A percentile compares a stretch with the other conserved stretches of the same genome.
These are phyloP conservation scores for Spergularia azorica DNA, from an alignment of 179 eudicot genomes.

Conservation along the genomic window DNA sequence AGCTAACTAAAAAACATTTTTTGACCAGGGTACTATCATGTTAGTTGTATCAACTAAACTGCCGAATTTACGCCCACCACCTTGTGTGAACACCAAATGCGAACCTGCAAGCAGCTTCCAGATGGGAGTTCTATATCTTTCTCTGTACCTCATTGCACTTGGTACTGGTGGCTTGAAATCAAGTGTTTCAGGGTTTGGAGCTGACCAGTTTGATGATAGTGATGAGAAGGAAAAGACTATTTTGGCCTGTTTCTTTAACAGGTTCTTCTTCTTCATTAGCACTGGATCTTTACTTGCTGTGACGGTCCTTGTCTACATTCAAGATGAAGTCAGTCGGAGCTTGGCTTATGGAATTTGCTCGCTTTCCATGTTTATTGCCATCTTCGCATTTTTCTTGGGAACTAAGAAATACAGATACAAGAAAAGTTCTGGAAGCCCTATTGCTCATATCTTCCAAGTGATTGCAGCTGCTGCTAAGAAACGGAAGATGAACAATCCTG, in stretches of 20 bases:
- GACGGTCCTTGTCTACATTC: constrained; percentile 27
- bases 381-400: constrained; percentile 14
- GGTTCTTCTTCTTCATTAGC: constrained; percentile 30
- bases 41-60: constrained; percentile 28
- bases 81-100: constrained; percentile 12
- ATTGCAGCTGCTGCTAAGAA: constrained; percentile 25
- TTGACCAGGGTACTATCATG: constrained; percentile 25
- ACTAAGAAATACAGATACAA: constrained; percentile 22
- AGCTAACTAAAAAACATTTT: background rate
- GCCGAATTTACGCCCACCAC: constrained; percentile 25
- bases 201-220: constrained; percentile 27
- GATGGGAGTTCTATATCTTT: constrained; percentile 29
- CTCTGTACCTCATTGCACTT: constrained; percentile 27
- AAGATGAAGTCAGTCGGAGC: constrained; percentile 28
- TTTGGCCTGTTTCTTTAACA: constrained; percentile 25
- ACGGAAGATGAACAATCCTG: constrained; percentile 18
- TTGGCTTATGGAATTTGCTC: constrained; percentile 32
- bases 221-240: constrained; percentile 27
- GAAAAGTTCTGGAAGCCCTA: constrained; percentile 24
- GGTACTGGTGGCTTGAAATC: constrained; percentile 34
- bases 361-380: constrained; percentile 23
- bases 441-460: constrained; percentile 28
- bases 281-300: constrained; percentile 30
- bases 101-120: constrained; percentile 24
- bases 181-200: constrained; percentile 32